Conservation (phyloP, 345 rosid species). For the Cochlearia excelsa region DNA sequence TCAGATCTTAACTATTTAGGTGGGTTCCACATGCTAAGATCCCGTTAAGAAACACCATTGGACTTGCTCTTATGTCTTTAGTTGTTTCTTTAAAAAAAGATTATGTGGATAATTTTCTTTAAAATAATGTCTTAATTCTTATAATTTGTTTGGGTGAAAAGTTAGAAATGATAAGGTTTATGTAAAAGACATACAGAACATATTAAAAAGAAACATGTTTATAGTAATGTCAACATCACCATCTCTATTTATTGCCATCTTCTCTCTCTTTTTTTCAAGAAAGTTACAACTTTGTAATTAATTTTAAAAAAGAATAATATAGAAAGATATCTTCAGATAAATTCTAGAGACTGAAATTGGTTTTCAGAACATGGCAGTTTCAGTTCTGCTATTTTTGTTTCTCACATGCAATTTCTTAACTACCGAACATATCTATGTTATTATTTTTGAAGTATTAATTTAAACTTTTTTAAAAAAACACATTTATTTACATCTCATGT, state of each 20-base stretch:
- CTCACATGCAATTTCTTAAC: slow-evolving; percentile 31
- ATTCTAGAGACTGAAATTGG: slow-evolving; percentile 14
- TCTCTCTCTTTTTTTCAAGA: slow-evolving; percentile 2
- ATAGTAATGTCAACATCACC: slow-evolving; percentile 34
- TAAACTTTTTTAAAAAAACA: too few relatives aligned
- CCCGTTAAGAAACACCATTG: too few relatives aligned
- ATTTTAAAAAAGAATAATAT: slow-evolving; percentile 14
- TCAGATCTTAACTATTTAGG: too few relatives aligned
- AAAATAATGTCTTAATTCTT: too few relatives aligned
- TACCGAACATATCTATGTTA: too few relatives aligned
- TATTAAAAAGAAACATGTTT: slow-evolving; percentile 29
- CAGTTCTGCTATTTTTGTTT: slow-evolving; percentile 17
- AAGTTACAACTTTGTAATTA: neutral
- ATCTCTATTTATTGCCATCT: slow-evolving; percentile 30
- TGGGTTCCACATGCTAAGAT: too few relatives aligned
- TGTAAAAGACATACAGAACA: slow-evolving; percentile 27
- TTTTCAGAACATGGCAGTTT: slow-evolving; percentile 27
- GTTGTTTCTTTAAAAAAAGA: too few relatives aligned
- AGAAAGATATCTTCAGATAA: slow-evolving; percentile 18
- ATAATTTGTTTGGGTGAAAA: slow-evolving; percentile 17
- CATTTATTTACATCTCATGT: too few relatives aligned
- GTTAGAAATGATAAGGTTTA: slow-evolving; percentile 30
- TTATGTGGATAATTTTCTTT: too few relatives aligned
- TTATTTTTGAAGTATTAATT: too few relatives aligned
- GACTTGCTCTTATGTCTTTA: too few relatives aligned